These are phyloP conservation scores for Tylopilus felleus DNA, from an alignment of 768 basidiomycete species.

Conservation along the genomic window DNA sequence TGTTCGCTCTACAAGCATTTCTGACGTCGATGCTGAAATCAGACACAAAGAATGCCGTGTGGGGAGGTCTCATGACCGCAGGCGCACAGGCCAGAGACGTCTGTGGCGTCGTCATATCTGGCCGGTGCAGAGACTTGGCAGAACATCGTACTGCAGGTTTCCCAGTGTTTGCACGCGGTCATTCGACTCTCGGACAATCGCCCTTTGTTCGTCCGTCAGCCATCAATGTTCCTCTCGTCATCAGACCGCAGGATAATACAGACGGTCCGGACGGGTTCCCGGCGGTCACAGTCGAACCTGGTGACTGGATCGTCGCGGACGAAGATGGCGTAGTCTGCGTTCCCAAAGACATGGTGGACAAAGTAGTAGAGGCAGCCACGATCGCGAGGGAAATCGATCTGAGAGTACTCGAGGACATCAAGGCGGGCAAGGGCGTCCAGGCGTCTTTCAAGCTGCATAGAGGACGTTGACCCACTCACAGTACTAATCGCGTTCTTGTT, in stretches of 20 bases:
- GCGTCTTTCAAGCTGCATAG: constrained; percentile 78
- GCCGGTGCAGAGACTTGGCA: constrained; percentile 77
- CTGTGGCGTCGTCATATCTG: constrained; percentile 76
- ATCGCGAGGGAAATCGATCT: constrained; percentile 65
- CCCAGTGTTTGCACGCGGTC: constrained; percentile 78
- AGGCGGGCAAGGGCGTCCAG: constrained; percentile 67
- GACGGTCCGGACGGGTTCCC: constrained; percentile 45
- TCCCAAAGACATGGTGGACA: constrained; percentile 47
- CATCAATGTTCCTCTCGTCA: constrained; percentile 61
- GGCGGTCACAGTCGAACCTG: constrained; percentile 58
- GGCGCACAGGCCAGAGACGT: constrained; percentile 72
- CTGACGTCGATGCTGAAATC: constrained; percentile 5
- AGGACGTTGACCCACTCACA: constrained; percentile 36
- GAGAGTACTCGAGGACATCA: constrained; percentile 71
- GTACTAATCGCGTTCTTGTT: background rate
- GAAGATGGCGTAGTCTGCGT: constrained; percentile 87
- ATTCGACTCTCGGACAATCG: constrained; percentile 83
- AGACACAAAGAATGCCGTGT: constrained; percentile 80
- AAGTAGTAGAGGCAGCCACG: constrained; percentile 57
- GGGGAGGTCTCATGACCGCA: constrained; percentile 91
- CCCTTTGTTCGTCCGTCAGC: constrained; percentile 80
- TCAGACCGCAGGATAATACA: constrained; percentile 34
- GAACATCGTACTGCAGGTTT: constrained; percentile 71
- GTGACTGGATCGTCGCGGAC: constrained; percentile 85
- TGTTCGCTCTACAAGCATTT: background rate